Percentiles rank a stretch among this genome's conserved stretches.
phyloP scores from a whole-genome alignment of 2,329 filamentous ascomycete species.

The Aspergillus ruber region DNA sequence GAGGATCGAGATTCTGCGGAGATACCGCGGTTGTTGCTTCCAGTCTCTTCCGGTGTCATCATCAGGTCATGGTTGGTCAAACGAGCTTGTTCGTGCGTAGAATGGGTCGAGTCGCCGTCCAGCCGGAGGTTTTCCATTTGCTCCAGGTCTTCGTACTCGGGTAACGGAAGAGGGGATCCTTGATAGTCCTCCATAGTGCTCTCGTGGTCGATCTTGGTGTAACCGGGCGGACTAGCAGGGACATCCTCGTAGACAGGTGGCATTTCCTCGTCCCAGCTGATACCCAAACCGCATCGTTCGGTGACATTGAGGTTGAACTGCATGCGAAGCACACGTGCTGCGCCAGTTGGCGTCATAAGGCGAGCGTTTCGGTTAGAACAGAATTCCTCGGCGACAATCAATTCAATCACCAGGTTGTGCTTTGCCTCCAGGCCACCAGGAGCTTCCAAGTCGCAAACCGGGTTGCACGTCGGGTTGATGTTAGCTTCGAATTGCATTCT shows the following conservation, averaged over 20 bases:
- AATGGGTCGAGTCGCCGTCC: conserved; percentile 26
- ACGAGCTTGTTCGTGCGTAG: conserved; percentile 22
- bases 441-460: conserved; percentile 71
- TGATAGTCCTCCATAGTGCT: conserved; percentile 43
- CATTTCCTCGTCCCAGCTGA: conserved; percentile 95
- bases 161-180: conserved; percentile 35
- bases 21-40: conserved; percentile 2
- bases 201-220: conserved; percentile 42
- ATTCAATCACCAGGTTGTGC: conserved; percentile 82
- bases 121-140: conserved; percentile 33
- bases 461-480: conserved; percentile 56
- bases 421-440: conserved; percentile 69
- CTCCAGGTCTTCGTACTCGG: conserved; percentile 44
- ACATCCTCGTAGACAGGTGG: conserved; percentile 93
- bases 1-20: not conserved
- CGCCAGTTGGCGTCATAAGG: conserved; percentile 76
- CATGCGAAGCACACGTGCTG: conserved; percentile 84
- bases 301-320: conserved; percentile 81
- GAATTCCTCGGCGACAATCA: conserved; percentile 92
- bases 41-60: conserved; percentile 8
- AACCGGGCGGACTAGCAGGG: conserved; percentile 73
- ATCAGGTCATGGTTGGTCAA: conserved; percentile 29
- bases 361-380: conserved; percentile 62
- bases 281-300: conserved; percentile 76
- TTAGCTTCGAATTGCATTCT: conserved; percentile 70